Percentiles rank a stretch among this genome's conserved stretches.
Conservation (phyloP, 2,329 filamentous ascomycete genomes). For the Ceratocystis alfenasii region DNA sequence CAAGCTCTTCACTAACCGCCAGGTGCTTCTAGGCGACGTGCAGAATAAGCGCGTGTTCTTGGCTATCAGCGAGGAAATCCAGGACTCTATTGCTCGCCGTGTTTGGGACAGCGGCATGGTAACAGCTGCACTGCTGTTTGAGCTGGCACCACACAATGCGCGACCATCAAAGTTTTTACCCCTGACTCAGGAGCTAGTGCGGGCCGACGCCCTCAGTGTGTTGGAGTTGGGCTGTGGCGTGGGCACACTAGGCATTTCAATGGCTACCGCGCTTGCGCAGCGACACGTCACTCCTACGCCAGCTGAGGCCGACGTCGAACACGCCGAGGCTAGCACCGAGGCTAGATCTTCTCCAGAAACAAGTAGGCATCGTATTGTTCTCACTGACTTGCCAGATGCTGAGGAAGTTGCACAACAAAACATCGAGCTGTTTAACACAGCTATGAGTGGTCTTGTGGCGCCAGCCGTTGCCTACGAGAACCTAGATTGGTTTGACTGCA, state of each 20-base stretch:
- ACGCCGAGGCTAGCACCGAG: neutral
- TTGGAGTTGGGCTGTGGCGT: slow-evolving; percentile 47
- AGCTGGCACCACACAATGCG: slow-evolving; percentile 9
- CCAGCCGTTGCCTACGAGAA: slow-evolving; percentile 39
- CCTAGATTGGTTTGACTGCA: slow-evolving; percentile 45
- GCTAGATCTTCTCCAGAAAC: neutral
- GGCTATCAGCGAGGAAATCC: slow-evolving; percentile 43
- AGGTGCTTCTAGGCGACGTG: slow-evolving; percentile 21
- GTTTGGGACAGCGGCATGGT: slow-evolving; percentile 48
- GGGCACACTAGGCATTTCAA: slow-evolving; percentile 42
- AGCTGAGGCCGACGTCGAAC: neutral
- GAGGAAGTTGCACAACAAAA: slow-evolving; percentile 40
- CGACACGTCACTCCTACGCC: slow-evolving; percentile 19
- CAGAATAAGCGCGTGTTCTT: slow-evolving; percentile 20
- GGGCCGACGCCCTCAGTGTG: slow-evolving; percentile 26
- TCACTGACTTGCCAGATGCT: slow-evolving; percentile 46
- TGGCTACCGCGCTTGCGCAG: slow-evolving; percentile 32
- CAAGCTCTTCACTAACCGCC: slow-evolving; percentile 19
- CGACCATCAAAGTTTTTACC: neutral
- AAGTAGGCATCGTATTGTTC: slow-evolving; percentile 30
- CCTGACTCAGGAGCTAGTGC: slow-evolving; percentile 3
- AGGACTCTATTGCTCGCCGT: slow-evolving; percentile 48
- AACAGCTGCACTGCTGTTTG: slow-evolving; percentile 31
- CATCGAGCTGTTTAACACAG: slow-evolving; percentile 29
- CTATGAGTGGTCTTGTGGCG: slow-evolving; percentile 10